Percentiles rank a stretch among this genome's conserved stretches.
phyloP scores from a whole-genome alignment of 2,329 filamentous ascomycete genomes.

The Tympanopsis confertula region DNA sequence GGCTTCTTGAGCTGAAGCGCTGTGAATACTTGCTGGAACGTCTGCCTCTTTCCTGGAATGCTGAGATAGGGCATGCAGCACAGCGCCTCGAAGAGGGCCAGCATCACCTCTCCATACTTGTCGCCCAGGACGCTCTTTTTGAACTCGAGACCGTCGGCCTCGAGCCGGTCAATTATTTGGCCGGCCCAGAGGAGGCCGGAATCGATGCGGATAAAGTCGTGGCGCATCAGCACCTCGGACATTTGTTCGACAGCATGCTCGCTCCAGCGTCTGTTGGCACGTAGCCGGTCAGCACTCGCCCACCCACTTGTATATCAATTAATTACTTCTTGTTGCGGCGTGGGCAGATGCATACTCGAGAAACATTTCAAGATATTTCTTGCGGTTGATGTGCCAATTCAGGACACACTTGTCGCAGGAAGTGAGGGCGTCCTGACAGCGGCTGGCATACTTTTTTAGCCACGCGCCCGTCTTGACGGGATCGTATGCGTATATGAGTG shows the following conservation, averaged over 20 bases:
- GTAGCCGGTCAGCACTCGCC: not conserved
- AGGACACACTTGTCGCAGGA: not conserved
- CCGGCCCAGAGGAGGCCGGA: not conserved
- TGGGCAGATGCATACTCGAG: not conserved
- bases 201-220: not conserved
- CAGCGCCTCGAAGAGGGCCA: not conserved
- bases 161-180: slow-evolving; percentile 34
- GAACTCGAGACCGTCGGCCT: slow-evolving; percentile 24
- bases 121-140: not conserved
- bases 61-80: not conserved
- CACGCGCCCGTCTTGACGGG: too few relatives aligned
- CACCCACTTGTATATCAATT: not conserved
- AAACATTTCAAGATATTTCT: not conserved
- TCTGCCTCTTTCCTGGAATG: not conserved
- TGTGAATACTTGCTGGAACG: not conserved
- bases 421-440: not conserved
- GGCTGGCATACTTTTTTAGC: not conserved
- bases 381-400: not conserved
- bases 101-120: too few relatives aligned
- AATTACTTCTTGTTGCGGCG: too few relatives aligned
- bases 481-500: not conserved
- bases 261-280: not conserved
- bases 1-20: not conserved
- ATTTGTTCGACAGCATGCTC: not conserved
- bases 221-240: not conserved